Conservation (phyloP, 805 yeast species). For the Soucietia sequanensis region DNA sequence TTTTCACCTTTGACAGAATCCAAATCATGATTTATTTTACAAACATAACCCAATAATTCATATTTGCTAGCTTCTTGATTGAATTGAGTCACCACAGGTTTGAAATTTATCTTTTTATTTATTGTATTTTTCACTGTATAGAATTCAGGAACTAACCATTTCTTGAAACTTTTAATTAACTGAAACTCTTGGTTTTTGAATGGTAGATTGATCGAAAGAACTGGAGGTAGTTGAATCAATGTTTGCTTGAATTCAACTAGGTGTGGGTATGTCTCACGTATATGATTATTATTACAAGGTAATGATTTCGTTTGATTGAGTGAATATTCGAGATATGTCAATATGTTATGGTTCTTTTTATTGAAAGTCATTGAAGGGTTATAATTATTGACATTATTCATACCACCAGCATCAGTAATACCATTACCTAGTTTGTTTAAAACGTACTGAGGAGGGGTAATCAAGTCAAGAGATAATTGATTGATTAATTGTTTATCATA, state of each 20-base stretch:
- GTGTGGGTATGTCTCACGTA: slow-evolving; percentile 25
- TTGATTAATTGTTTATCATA: slow-evolving; percentile 31
- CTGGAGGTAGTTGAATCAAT: slow-evolving; percentile 59
- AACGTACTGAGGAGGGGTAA: slow-evolving; percentile 32
- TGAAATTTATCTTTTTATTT: slow-evolving; percentile 28
- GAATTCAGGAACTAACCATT: slow-evolving; percentile 66
- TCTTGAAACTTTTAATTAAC: slow-evolving; percentile 44
- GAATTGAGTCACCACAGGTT: slow-evolving; percentile 27
- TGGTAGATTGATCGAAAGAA: slow-evolving; percentile 60
- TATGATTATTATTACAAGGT: slow-evolving; percentile 48
- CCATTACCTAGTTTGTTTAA: slow-evolving; percentile 19
- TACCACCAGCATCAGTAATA: slow-evolving; percentile 5
- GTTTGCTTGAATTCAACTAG: slow-evolving; percentile 52
- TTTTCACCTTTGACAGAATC: slow-evolving; percentile 41
- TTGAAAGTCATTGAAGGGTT: slow-evolving; percentile 5
- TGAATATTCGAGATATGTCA: slow-evolving; percentile 61
- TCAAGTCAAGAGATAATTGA: slow-evolving; percentile 44
- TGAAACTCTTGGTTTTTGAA: slow-evolving; percentile 55
- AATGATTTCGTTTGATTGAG: slow-evolving; percentile 51
- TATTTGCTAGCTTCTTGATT: slow-evolving; percentile 42
- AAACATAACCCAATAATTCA: slow-evolving; percentile 67
- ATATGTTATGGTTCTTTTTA: slow-evolving; percentile 34
- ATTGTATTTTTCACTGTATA: slow-evolving; percentile 35
- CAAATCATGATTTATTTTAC: slow-evolving; percentile 55
- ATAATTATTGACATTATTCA: too few relatives aligned